These are phyloP conservation scores for Tricholoma flavovirens DNA, from an alignment of 768 basidiomycete species.

Conservation along the genomic window DNA sequence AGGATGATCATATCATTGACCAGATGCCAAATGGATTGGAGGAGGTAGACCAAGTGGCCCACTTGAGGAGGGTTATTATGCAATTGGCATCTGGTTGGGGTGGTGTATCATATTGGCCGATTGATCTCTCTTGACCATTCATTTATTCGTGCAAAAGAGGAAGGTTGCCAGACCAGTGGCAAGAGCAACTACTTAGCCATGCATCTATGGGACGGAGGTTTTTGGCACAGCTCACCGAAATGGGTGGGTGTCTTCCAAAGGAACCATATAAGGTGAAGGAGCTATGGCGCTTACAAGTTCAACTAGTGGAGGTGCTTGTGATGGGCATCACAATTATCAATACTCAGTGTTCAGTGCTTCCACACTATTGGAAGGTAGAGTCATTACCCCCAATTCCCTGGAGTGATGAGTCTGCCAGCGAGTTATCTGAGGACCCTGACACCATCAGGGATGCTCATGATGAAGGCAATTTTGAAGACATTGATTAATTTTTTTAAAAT, in stretches of 20 bases:
- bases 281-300: not conserved
- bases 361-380: too few relatives aligned
- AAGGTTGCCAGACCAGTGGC: not conserved
- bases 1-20: not conserved
- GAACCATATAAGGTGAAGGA: constrained; percentile 3
- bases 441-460: too few relatives aligned
- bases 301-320: too few relatives aligned
- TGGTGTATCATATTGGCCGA: too few relatives aligned
- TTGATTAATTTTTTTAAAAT: not conserved
- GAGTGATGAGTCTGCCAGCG: too few relatives aligned
- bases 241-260: not conserved
- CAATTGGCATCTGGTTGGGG: too few relatives aligned
- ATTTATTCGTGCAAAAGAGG: not conserved
- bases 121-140: too few relatives aligned
- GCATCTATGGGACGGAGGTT: too few relatives aligned
- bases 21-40: not conserved
- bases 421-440: not conserved
- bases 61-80: not conserved
- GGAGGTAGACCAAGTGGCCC: not conserved
- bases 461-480: not conserved
- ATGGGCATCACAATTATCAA: too few relatives aligned
- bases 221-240: not conserved
- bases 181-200: constrained; percentile 2
- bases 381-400: too few relatives aligned
- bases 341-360: too few relatives aligned